Evolutionary conservation across 345 rosid species (phyloP).

Genomic region (Lumnitzera littorea): DNA sequence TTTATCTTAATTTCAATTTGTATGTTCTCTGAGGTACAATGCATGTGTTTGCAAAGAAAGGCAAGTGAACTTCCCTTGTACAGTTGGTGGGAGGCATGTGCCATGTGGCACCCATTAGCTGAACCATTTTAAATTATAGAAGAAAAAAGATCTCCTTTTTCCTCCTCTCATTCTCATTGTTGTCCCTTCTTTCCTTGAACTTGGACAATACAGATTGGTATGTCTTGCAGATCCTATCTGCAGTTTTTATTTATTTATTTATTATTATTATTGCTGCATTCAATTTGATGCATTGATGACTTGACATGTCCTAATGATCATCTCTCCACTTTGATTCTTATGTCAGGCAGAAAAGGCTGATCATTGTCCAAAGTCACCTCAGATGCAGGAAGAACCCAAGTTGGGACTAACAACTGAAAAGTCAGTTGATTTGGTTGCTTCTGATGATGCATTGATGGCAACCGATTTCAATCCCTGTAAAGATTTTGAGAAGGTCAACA

Average conservation of each 20-base stretch:
- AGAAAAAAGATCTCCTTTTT: too few species aligned
- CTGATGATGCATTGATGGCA: conserved; percentile 22
- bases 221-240: too few species aligned
- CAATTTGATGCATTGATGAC: not conserved
- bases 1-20: too few species aligned
- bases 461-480: conserved; percentile 10
- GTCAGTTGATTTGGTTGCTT: conserved; percentile 11
- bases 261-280: not conserved
- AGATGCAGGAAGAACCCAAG: conserved; percentile 27
- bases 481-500: conserved; percentile 11
- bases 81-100: too few species aligned
- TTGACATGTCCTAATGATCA: not conserved
- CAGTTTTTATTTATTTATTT: not conserved
- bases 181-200: too few species aligned
- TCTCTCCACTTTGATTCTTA: not conserved
- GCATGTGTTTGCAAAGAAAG: too few species aligned
- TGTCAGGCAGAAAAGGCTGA: conserved; percentile 34
- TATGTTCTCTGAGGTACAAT: too few species aligned
- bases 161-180: too few species aligned
- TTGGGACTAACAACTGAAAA: conserved; percentile 22
- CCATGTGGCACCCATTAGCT: too few species aligned
- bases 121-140: too few species aligned
- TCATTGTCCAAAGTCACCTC: conserved; percentile 21
- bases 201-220: too few species aligned
- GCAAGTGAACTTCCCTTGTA: too few species aligned